Conservation (phyloP, 495 filamentous ascomycete species). For the Cercophora sp. region DNA sequence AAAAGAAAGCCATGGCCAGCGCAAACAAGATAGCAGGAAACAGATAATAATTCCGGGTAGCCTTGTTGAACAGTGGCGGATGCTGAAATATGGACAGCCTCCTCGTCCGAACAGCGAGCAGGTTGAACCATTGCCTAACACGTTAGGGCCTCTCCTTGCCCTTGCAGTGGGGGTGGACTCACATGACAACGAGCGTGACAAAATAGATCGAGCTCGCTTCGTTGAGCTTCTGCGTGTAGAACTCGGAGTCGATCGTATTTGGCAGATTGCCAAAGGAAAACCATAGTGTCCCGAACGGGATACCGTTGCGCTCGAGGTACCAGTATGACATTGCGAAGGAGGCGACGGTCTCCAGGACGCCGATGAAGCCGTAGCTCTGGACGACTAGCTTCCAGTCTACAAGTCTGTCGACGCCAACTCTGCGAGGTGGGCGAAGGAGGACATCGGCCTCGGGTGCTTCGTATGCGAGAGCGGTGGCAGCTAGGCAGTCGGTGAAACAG, state of each 20-base stretch:
- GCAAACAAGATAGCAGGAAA: conserved; percentile 63
- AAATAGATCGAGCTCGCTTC: conserved; percentile 67
- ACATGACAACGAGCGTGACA: conserved; percentile 68
- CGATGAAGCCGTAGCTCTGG: conserved; percentile 61
- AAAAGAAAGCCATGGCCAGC: conserved; percentile 58
- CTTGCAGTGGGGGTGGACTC: too few species aligned
- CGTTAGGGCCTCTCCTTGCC: too few species aligned
- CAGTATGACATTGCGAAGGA: conserved; percentile 66
- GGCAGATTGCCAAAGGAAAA: conserved; percentile 55
- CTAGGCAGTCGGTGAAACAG: conserved; percentile 66
- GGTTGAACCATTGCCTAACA: conserved; percentile 73
- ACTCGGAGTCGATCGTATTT: conserved; percentile 42
- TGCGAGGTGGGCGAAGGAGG: conserved; percentile 55
- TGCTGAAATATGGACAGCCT: conserved; percentile 65
- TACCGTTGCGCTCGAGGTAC: conserved; percentile 56
- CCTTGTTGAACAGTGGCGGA: conserved; percentile 54
- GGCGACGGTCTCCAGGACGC: conserved; percentile 54
- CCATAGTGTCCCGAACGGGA: conserved; percentile 55
- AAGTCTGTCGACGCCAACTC: conserved; percentile 56
- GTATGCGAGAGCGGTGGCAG: conserved; percentile 64
- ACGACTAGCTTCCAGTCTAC: conserved; percentile 62
- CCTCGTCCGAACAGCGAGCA: conserved; percentile 59
- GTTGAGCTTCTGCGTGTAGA: conserved; percentile 46
- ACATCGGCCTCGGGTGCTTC: conserved; percentile 70
- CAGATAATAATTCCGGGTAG: conserved; percentile 57